A percentile compares a stretch with the other conserved stretches of the same genome.
phyloP scores from a whole-genome alignment of 1,284 basidiomycete genomes.

The Athelia sp. region DNA sequence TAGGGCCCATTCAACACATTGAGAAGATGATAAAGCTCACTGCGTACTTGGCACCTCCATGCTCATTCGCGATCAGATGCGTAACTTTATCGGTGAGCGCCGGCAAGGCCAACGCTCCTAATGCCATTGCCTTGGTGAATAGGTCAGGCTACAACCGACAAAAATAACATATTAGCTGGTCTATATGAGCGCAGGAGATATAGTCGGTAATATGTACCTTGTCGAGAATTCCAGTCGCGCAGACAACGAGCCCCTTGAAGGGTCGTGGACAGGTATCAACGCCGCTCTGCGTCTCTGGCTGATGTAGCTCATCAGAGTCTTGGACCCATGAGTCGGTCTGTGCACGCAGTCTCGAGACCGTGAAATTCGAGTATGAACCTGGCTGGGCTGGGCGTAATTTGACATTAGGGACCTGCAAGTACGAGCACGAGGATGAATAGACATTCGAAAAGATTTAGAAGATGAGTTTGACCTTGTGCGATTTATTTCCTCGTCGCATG shows the following conservation, averaged over 20 bases:
- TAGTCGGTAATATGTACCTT: slow-evolving; percentile 38
- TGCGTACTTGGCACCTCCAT: slow-evolving; percentile 75
- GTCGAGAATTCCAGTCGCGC: slow-evolving; percentile 69
- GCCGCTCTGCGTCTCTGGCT: slow-evolving; percentile 31
- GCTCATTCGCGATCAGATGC: slow-evolving; percentile 66
- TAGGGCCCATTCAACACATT: no score
- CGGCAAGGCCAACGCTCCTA: slow-evolving; percentile 61
- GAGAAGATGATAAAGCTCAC: slow-evolving; percentile 28
- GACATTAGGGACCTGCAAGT: slow-evolving; percentile 64
- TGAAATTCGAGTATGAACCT: slow-evolving; percentile 26
- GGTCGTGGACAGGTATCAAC: slow-evolving; percentile 60
- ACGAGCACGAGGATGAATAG: background rate
- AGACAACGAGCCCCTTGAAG: slow-evolving; percentile 58
- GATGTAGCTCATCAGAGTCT: slow-evolving; percentile 33
- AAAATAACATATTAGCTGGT: no score
- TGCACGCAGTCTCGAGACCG: slow-evolving; percentile 17
- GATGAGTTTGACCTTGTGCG: slow-evolving; percentile 33
- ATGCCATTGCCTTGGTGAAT: slow-evolving; percentile 68
- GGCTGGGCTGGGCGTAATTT: slow-evolving; percentile 63
- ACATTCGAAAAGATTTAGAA: background rate
- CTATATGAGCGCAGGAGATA: no score
- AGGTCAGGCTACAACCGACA: no score
- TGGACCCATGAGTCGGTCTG: slow-evolving; percentile 26
- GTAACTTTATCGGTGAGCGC: slow-evolving; percentile 79
- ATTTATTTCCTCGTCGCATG: slow-evolving; percentile 34